These are phyloP conservation scores for Candida freyschussii DNA, from an alignment of 1,139 yeast genomes.

Conservation along the genomic window DNA sequence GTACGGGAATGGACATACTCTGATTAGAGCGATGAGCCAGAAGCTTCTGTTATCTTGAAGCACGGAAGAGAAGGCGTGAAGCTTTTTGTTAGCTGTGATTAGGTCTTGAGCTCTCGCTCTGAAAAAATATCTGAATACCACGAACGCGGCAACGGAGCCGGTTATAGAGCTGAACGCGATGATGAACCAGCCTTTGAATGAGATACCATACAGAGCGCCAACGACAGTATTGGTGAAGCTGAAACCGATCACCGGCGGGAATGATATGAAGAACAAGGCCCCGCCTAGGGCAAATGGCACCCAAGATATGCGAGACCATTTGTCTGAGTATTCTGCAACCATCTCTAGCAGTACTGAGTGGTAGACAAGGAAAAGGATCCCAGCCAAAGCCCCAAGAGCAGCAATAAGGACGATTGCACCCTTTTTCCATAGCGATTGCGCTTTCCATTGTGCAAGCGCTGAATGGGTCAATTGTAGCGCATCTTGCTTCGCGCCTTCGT, in stretches of 20 bases:
- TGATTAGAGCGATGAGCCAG: conserved; percentile 59
- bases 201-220: conserved; percentile 84
- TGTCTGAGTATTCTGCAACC: conserved; percentile 37
- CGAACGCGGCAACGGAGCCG: conserved; percentile 73
- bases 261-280: conserved; percentile 47
- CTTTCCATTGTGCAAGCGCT: conserved; percentile 6
- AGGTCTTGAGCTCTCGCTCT: conserved; percentile 52
- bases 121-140: conserved; percentile 59
- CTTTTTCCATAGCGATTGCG: conserved; percentile 17
- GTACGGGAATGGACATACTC: conserved; percentile 91
- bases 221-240: conserved; percentile 60
- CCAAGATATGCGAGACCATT: conserved; percentile 30
- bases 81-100: conserved; percentile 49
- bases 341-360: conserved; percentile 35
- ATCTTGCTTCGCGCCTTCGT: conserved; percentile 5
- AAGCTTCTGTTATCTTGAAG: conserved; percentile 67
- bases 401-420: conserved; percentile 5
- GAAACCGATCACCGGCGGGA: conserved; percentile 90
- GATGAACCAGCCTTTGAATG: conserved; percentile 69
- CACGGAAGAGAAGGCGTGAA: conserved; percentile 73
- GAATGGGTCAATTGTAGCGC: conserved; percentile 4
- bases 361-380: conserved; percentile 28
- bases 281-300: conserved; percentile 44
- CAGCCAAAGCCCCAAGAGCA: conserved; percentile 5
- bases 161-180: conserved; percentile 62